Evolutionary conservation across 1,284 basidiomycete genomes (phyloP), one percentile per base, ranked within the genome.

Genomic region (Cystobasidium sp.): DNA sequence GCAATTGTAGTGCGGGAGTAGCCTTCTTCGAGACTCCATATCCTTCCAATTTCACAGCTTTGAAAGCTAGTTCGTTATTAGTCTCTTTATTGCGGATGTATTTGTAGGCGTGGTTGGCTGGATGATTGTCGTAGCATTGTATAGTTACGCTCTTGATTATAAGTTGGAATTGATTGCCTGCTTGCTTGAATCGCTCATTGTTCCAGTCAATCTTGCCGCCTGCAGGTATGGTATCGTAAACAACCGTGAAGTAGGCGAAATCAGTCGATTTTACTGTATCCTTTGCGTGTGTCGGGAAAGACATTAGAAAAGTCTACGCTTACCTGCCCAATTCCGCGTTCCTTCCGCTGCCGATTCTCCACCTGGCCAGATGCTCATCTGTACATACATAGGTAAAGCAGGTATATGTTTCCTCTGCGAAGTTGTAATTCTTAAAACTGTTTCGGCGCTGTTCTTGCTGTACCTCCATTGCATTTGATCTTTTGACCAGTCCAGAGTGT

Each of bases 281-380:
- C 58, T 39, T 6, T 62, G 31, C 1, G 31, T 1, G 31, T 31
- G 5, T 31, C 31, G 31, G 31, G 31, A 1, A 5, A 5, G 31
- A 31, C 2, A 31, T 2, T 2, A 31, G 31, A 31, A 31, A 31
- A 1, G 5, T 31, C 31, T 31, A 1, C 3, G 24, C 69, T 9
- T n/a, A 64, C 69, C 69, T 55, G 70, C 49, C 70, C 70, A 73
- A n/a, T 24, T 47, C 59, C 52, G 49, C 5, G 70, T 73, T 3
- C 70, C 70, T 49, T 31, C 37, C 16, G 49, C 22, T 1, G 46
- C 20, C 5, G 62, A 55, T 12, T 52, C 58, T 18, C 70, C 70
- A 3, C 70, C 70, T 37, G 70, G 70, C 70, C 70, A 73, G 49
- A 73, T 73, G 24, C 70, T 73, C 51, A 73, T 46, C 31, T 73